Conservation (phyloP, 176 grass and related monocot species). For the Puccinellia tenuiflora region DNA sequence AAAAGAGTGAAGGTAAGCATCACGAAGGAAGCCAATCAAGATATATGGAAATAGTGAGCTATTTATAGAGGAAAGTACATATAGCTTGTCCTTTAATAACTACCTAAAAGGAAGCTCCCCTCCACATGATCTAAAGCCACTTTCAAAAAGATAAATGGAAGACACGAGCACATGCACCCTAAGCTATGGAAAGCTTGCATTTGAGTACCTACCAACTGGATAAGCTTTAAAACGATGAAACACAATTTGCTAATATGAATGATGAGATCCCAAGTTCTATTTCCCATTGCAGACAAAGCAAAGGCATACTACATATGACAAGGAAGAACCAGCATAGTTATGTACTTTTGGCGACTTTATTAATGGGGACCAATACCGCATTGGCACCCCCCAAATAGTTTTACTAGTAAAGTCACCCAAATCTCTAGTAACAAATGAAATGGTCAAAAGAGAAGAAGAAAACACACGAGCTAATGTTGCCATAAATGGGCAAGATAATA, state of each 20-base stretch:
- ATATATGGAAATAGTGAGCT: neutral
- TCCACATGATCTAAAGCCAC: constrained; percentile 16
- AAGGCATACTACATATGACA: neutral
- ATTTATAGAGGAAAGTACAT: neutral
- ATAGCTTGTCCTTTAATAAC: neutral
- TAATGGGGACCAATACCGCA: constrained; percentile 36
- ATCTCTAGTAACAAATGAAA: constrained; percentile 47
- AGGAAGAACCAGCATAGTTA: constrained; percentile 4
- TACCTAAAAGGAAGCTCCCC: neutral
- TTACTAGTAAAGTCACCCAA: constrained; percentile 37
- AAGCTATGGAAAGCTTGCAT: neutral
- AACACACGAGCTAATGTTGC: constrained; percentile 48
- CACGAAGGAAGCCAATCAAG: neutral
- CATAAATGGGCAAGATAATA: constrained; percentile 66
- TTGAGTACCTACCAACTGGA: neutral
- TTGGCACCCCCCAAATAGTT: constrained; percentile 27
- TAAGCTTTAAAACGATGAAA: constrained; percentile 13
- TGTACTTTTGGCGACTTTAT: constrained; percentile 46
- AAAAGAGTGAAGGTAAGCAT: neutral
- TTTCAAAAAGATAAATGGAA: constrained; percentile 20
- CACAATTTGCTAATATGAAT: neutral
- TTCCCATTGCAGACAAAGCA: neutral
- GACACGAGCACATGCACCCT: constrained; percentile 2
- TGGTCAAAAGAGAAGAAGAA: constrained; percentile 30
- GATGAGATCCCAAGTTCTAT: constrained; percentile 17